Evolutionary conservation across 2,329 filamentous ascomycete genomes (phyloP).

Genomic region (Neocucurbitaria cava): DNA sequence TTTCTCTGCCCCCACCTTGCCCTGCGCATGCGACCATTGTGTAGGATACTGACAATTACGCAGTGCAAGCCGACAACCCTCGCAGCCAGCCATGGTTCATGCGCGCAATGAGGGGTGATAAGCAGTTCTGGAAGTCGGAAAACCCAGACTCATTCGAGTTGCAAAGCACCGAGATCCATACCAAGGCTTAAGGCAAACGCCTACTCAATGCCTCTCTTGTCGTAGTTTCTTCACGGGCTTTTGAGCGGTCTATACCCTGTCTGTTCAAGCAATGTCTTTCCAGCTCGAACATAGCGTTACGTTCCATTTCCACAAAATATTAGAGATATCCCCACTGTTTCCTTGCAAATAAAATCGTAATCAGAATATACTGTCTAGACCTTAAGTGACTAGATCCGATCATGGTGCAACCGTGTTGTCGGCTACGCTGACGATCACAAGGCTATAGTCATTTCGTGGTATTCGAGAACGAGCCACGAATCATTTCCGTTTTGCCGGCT

Average conservation of each 20-base stretch:
- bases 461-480: background rate
- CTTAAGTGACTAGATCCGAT: too few relatives aligned
- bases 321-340: background rate
- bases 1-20: background rate
- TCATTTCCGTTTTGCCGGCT: background rate
- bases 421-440: too few relatives aligned
- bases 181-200: slow-evolving; percentile 7
- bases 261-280: background rate
- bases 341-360: background rate
- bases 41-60: background rate
- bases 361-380: too few relatives aligned
- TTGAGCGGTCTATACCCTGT: background rate
- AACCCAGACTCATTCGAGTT: slow-evolving; percentile 31
- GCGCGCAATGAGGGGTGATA: slow-evolving; percentile 30
- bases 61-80: slow-evolving; percentile 30
- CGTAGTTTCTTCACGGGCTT: background rate
- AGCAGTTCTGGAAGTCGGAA: slow-evolving; percentile 30
- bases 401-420: too few relatives aligned
- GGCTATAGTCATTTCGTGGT: background rate
- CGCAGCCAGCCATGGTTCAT: slow-evolving; percentile 37
- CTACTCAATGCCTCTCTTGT: background rate
- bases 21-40: slow-evolving; percentile 5
- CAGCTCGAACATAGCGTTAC: background rate
- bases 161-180: slow-evolving; percentile 18
- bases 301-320: background rate